Base-by-base conservation (phyloP, 495 filamentous ascomycete species). In the Hypoxylon fragiforme region DNA sequence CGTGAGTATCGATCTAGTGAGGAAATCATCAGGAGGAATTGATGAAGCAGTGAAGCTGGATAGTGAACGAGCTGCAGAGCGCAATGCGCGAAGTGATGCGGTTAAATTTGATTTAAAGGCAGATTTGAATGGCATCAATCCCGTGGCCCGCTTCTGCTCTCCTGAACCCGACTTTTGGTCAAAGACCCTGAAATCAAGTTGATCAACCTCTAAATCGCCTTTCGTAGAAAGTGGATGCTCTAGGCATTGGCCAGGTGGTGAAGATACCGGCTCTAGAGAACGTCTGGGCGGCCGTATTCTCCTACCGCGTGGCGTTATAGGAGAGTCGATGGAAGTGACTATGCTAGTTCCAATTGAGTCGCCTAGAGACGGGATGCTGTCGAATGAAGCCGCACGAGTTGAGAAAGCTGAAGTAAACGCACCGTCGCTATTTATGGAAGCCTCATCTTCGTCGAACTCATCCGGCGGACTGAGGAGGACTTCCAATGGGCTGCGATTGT, bases 91-190 rank as follows among this genome's bases (percentile, higher is more conserved):
- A 43, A 98, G 71, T 0, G 94, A 98, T 15, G 92, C 91, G 3
- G 92, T 98, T 12, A 98, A 78, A 59, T 97, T 97, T 2, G 94
- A 98, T 62, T 91, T 95, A 73, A 97, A 91, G 8, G 81, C 83
- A 21, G 73, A 78, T 44, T 76, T 77, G 20, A 77, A 68, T 12
- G 70, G 75, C 39, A 61, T 62, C 39, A 67, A 18, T 7, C 65
- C 58, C 12, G 58, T 69, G 20, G 57, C 37, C 37, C 71, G 70
- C 51, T 70, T 84, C 75, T 31, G 65, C 20, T 44, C 49, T 3
- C 57, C 14, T 14, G 57, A 21, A 7, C 52, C 11, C 35, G 63
- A 46, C 42, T 67, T 64, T 15, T 34, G 28, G 7, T 65, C 63
- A 48, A 80, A 78, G 12, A 74, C 76, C 6, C 75, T 51, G 32